Conservation (phyloP, 441 rosid species). For the Viola pubescens region DNA sequence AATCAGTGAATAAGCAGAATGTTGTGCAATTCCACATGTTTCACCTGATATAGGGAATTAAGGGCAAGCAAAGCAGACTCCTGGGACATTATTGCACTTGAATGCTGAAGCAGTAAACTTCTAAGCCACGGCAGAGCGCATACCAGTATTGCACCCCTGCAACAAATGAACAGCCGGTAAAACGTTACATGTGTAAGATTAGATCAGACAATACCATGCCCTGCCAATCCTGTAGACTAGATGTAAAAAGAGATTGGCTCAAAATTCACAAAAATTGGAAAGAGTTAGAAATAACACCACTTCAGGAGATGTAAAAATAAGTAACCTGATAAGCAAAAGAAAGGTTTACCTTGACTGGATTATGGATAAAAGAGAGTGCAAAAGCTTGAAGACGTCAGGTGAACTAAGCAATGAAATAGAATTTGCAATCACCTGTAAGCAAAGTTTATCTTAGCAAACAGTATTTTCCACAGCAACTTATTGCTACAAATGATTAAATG, state of each 20-base stretch:
- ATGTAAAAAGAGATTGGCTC: neutral
- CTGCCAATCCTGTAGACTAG: neutral
- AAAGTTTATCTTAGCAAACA: neutral
- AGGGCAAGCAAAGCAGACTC: constrained; percentile 65
- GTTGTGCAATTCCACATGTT: constrained; percentile 7
- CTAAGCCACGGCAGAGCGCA: constrained; percentile 89
- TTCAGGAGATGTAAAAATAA: constrained; percentile 1
- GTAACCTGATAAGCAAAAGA: neutral
- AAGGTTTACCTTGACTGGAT: constrained; percentile 55
- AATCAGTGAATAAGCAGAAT: neutral
- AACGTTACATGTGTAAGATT: neutral
- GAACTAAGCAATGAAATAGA: constrained; percentile 63
- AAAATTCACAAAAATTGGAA: neutral
- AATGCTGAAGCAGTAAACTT: constrained; percentile 68
- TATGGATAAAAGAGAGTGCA: constrained; percentile 58
- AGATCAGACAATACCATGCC: neutral
- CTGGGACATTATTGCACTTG: constrained; percentile 80
- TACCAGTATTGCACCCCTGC: constrained; percentile 80
- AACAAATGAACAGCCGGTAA: constrained; percentile 6
- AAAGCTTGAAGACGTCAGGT: constrained; percentile 68
- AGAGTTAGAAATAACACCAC: neutral
- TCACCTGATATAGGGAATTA: constrained; percentile 82
- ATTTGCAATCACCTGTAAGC: constrained; percentile 68
- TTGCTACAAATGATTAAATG: neutral
- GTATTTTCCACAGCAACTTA: neutral